Percentiles rank a stretch among this genome's conserved stretches.
Conservation (phyloP, 352 stramenopile genomes). For the Pythium periplocum region DNA sequence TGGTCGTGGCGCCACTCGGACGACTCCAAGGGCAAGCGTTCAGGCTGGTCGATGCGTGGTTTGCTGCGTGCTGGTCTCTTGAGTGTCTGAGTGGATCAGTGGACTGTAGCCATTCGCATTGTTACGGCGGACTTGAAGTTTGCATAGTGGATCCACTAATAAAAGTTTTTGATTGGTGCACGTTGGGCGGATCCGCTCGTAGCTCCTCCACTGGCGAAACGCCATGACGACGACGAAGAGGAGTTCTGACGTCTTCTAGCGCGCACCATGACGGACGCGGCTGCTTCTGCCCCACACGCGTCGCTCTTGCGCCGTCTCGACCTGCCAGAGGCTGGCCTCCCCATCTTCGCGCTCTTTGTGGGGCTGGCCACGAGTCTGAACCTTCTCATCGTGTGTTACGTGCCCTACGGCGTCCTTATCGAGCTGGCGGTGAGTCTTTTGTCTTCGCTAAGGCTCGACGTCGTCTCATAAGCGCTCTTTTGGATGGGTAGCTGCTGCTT, state of each 20-base stretch:
- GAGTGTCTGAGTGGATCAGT: background rate
- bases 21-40: constrained; percentile 14
- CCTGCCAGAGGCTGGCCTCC: constrained; percentile 11
- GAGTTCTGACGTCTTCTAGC: too few species aligned
- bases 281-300: background rate
- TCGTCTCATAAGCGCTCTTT: background rate
- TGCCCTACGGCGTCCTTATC: constrained; percentile 22
- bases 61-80: constrained; percentile 12
- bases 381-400: constrained; percentile 19
- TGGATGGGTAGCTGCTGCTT: constrained; percentile 17
- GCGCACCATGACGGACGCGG: background rate
- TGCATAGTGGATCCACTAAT: constrained; percentile 5
- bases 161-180: constrained; percentile 12
- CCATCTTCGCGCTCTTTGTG: constrained; percentile 18
- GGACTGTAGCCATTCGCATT: too few species aligned
- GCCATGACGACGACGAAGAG: too few species aligned
- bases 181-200: constrained; percentile 4
- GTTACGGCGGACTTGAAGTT: background rate
- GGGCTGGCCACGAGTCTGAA: constrained; percentile 15
- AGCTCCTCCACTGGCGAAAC: background rate
- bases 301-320: constrained; percentile 11
- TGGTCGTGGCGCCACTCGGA: constrained; percentile 29
- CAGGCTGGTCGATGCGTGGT: constrained; percentile 23
- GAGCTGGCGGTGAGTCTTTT: constrained; percentile 16
- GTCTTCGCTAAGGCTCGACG: background rate